phyloP scores from a whole-genome alignment of 192 early-diverging fungal species.

The Borealophlyctis nickersoniae region DNA sequence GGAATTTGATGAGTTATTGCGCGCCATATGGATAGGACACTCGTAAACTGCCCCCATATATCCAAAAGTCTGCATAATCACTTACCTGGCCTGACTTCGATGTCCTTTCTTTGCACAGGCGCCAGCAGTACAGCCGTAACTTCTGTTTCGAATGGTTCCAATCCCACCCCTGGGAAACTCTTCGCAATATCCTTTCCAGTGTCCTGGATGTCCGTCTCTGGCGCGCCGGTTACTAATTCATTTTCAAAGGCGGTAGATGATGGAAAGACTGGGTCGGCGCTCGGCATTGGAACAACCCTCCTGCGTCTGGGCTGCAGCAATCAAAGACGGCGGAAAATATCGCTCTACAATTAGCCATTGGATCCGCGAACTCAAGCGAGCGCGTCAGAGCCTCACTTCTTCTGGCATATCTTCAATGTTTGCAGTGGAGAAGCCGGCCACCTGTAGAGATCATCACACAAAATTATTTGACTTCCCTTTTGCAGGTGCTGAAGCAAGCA shows the following conservation, averaged over 20 bases:
- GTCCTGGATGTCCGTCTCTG: slow-evolving; percentile 16
- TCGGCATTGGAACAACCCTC: too few relatives aligned
- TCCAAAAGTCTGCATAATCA: neutral
- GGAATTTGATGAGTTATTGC: neutral
- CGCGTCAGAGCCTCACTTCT: too few relatives aligned
- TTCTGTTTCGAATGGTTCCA: slow-evolving; percentile 69
- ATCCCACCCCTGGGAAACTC: slow-evolving; percentile 65
- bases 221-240: neutral
- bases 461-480: too few relatives aligned
- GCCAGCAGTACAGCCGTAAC: slow-evolving; percentile 69
- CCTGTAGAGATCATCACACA: too few relatives aligned
- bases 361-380: too few relatives aligned
- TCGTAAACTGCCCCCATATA: neutral
- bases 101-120: slow-evolving; percentile 68
- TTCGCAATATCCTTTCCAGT: slow-evolving; percentile 5
- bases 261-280: slow-evolving; percentile 11
- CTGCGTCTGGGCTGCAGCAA: too few relatives aligned
- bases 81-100: slow-evolving; percentile 89
- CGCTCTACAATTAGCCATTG: too few relatives aligned
- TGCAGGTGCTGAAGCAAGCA: too few relatives aligned
- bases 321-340: too few relatives aligned
- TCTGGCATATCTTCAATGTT: too few relatives aligned
- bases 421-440: too few relatives aligned
- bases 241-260: slow-evolving; percentile 14
- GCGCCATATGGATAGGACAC: slow-evolving; percentile 2